phyloP scores from a whole-genome alignment of 202 grass and related monocot species.

The Panicum hallii region DNA sequence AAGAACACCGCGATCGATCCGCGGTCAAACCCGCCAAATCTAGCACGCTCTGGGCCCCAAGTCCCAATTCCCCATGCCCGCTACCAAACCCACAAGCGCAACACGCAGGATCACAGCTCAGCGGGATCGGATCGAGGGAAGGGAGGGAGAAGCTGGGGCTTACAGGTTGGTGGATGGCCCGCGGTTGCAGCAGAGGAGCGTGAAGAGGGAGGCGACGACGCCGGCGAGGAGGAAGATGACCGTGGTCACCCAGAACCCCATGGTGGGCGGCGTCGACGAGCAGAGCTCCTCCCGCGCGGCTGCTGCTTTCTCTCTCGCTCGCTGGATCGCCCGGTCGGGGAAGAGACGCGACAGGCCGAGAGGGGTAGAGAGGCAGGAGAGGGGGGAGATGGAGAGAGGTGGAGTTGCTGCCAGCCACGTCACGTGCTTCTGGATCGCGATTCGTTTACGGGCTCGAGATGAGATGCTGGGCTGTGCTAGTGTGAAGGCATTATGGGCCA shows the following conservation, averaged over 20 bases:
- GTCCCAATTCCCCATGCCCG: neutral
- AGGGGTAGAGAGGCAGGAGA: neutral
- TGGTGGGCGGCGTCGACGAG: constrained; percentile 22
- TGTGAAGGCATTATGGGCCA: neutral
- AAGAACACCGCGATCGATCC: constrained; percentile 21
- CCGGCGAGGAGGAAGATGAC: constrained; percentile 85
- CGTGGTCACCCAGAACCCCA: constrained; percentile 82
- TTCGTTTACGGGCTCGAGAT: neutral
- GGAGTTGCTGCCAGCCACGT: constrained; percentile 15
- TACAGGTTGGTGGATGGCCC: constrained; percentile 98
- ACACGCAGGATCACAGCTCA: neutral
- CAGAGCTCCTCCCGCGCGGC: neutral
- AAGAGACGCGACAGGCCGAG: neutral
- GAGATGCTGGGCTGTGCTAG: neutral
- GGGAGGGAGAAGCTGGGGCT: neutral
- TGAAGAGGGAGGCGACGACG: constrained; percentile 65
- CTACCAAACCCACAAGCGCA: neutral
- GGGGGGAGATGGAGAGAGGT: neutral
- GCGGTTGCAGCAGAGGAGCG: constrained; percentile 91
- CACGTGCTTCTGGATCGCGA: constrained; percentile 12
- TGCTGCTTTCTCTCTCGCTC: neutral
- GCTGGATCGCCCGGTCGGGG: constrained; percentile 13
- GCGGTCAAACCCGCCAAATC: constrained; percentile 17
- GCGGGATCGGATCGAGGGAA: neutral
- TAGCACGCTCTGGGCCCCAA: neutral